These are phyloP conservation scores for Nothophaeocryptopus gaeumannii DNA, from an alignment of 2,329 filamentous ascomycete species.

Conservation along the genomic window DNA sequence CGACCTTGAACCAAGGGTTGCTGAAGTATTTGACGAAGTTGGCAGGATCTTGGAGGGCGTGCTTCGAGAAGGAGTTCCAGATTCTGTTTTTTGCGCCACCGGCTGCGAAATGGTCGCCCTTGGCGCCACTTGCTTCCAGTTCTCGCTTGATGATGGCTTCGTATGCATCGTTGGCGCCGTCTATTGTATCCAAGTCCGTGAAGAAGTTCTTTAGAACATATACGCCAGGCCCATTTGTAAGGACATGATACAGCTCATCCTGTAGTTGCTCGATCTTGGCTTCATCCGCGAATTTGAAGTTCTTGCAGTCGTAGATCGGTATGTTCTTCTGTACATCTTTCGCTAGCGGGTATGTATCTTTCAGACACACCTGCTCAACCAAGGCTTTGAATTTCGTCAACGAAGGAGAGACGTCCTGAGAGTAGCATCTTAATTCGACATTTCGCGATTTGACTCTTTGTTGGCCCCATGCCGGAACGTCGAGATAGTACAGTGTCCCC, in stretches of 20 bases:
- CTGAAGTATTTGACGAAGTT: constrained; percentile 59
- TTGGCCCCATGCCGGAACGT: constrained; percentile 22
- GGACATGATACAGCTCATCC: constrained; percentile 60
- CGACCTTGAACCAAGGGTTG: constrained; percentile 56
- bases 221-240: constrained; percentile 58
- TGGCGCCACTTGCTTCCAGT: constrained; percentile 33
- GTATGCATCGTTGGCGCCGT: constrained; percentile 50
- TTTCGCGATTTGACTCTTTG: constrained; percentile 22
- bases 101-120: constrained; percentile 61
- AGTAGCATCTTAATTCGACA: constrained; percentile 23
- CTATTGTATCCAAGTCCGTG: constrained; percentile 42
- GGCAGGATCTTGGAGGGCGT: constrained; percentile 50
- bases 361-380: constrained; percentile 20
- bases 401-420: constrained; percentile 16
- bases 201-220: constrained; percentile 57
- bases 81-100: constrained; percentile 58
- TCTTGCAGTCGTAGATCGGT: constrained; percentile 54
- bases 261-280: constrained; percentile 46
- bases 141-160: constrained; percentile 50
- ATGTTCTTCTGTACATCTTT: constrained; percentile 49
- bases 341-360: constrained; percentile 50
- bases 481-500: constrained; percentile 19
- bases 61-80: constrained; percentile 66
- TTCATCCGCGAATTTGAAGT: constrained; percentile 36
- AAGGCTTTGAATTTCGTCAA: constrained; percentile 26